A percentile compares a stretch with the other conserved stretches of the same genome.
These are phyloP conservation scores for Beauveria rudraprayagi DNA, from an alignment of 2,329 filamentous ascomycete genomes.

Conservation along the genomic window DNA sequence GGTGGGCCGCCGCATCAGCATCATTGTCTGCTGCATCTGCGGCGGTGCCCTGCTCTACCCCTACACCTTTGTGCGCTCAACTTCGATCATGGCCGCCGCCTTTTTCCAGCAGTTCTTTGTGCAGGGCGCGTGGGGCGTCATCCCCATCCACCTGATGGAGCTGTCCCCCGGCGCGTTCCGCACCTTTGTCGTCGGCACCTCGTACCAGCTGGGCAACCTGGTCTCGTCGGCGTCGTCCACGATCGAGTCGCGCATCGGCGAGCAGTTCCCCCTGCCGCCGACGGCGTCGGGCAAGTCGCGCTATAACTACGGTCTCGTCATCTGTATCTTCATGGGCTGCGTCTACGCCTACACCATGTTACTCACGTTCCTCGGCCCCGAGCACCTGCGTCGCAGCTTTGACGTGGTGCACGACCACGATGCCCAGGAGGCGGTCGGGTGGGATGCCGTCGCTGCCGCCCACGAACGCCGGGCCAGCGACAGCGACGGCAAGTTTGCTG, in stretches of 20 bases:
- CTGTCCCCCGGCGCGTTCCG: constrained; percentile 64
- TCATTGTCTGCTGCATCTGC: constrained; percentile 53
- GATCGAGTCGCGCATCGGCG: constrained; percentile 68
- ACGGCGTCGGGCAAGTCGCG: constrained; percentile 40
- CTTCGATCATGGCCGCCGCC: constrained; percentile 65
- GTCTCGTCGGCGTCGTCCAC: constrained; percentile 61
- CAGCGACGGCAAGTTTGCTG: constrained; percentile 3
- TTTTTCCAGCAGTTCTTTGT: constrained; percentile 81
- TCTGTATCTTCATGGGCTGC: constrained; percentile 85
- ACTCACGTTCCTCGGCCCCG: constrained; percentile 55
- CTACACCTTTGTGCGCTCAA: constrained; percentile 60
- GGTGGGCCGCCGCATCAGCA: constrained; percentile 60
- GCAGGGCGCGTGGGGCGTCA: constrained; percentile 67
- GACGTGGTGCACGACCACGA: constrained; percentile 42
- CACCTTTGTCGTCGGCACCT: constrained; percentile 66
- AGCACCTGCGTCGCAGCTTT: constrained; percentile 43
- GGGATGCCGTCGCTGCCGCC: constrained; percentile 22
- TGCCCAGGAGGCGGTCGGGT: constrained; percentile 37
- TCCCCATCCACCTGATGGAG: constrained; percentile 75
- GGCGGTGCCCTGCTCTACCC: constrained; percentile 77
- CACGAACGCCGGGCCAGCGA: background rate
- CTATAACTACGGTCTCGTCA: constrained; percentile 74
- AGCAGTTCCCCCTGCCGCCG: constrained; percentile 61
- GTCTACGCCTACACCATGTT: constrained; percentile 60
- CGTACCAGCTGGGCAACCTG: constrained; percentile 72